These are phyloP conservation scores for Acanthamoeba healyi DNA, from an alignment of 208 protist genomes.

Conservation along the genomic window DNA sequence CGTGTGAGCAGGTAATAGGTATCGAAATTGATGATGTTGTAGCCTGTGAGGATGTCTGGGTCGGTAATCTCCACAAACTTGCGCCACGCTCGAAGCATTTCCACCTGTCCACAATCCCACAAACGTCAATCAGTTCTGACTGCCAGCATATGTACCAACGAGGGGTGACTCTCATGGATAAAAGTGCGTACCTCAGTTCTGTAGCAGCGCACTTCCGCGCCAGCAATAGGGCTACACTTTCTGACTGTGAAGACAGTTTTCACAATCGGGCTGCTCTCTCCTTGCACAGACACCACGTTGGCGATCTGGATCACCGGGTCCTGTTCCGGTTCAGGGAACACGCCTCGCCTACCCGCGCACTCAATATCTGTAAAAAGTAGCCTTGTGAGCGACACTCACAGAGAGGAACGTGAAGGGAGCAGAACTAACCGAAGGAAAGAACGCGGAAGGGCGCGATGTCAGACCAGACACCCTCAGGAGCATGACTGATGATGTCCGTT, in stretches of 20 bases:
- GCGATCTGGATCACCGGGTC: slow-evolving; percentile 99
- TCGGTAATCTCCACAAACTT: slow-evolving; percentile 92
- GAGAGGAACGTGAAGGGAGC: too few relatives aligned
- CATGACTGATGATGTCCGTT: slow-evolving; percentile 66
- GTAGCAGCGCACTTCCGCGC: slow-evolving; percentile 92
- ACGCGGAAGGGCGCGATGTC: slow-evolving; percentile 98
- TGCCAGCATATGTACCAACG: too few relatives aligned
- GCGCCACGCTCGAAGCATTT: slow-evolving; percentile 88
- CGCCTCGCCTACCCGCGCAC: slow-evolving; percentile 97
- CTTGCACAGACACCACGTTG: slow-evolving; percentile 95
- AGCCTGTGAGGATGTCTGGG: slow-evolving; percentile 94
- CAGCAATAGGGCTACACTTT: slow-evolving; percentile 96
- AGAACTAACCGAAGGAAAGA: slow-evolving; percentile 98
- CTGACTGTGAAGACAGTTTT: slow-evolving; percentile 95
- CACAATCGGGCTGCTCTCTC: slow-evolving; percentile 85
- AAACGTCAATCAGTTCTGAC: too few relatives aligned
- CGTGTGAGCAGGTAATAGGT: slow-evolving; percentile 98
- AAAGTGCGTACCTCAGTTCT: slow-evolving; percentile 74
- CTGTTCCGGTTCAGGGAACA: slow-evolving; percentile 98
- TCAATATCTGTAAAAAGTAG: slow-evolving; percentile 99
- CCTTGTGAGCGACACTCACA: too few relatives aligned
- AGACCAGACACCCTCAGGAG: slow-evolving; percentile 93
- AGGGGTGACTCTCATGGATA: too few relatives aligned
- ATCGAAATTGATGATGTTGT: slow-evolving; percentile 99
- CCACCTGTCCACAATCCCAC: too few relatives aligned